phyloP scores from a whole-genome alignment of 1,139 yeast genomes.

The Zhuliangozyma parablackwelliae region DNA sequence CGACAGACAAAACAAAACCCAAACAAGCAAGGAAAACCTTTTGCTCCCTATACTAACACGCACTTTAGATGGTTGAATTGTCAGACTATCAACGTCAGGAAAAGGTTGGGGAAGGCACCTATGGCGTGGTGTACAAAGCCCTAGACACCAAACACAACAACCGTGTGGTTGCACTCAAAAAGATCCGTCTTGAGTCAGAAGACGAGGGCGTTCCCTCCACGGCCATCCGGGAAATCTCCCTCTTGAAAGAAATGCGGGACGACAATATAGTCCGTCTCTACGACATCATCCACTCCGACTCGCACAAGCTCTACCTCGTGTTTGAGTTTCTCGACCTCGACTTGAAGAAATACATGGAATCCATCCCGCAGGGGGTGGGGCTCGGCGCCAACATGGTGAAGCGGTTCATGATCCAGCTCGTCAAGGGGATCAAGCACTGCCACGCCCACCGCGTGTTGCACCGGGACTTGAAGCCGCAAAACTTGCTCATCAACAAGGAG shows the following conservation, averaged over 20 bases:
- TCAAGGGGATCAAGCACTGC: constrained; percentile 90
- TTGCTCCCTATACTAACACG: not conserved
- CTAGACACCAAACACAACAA: constrained; percentile 84
- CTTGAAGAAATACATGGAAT: constrained; percentile 94
- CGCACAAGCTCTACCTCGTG: constrained; percentile 88
- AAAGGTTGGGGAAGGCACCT: constrained; percentile 97
- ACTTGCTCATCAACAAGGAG: constrained; percentile 86
- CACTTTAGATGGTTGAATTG: constrained; percentile 64
- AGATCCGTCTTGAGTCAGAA: constrained; percentile 91
- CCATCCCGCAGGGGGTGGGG: constrained; percentile 88
- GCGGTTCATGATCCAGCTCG: constrained; percentile 86
- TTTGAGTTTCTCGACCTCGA: constrained; percentile 93
- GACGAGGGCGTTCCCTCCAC: constrained; percentile 99
- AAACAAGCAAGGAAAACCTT: too few species aligned
- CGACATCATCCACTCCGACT: constrained; percentile 96
- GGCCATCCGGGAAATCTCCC: constrained; percentile 92
- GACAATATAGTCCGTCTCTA: constrained; percentile 87
- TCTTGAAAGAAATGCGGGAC: constrained; percentile 87
- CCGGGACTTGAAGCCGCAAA: constrained; percentile 95
- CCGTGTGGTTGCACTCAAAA: constrained; percentile 89
- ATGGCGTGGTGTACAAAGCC: constrained; percentile 97
- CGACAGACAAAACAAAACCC: too few species aligned
- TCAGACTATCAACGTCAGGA: constrained; percentile 91
- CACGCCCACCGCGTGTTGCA: constrained; percentile 94
- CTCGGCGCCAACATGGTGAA: constrained; percentile 88